A percentile compares a stretch with the other conserved stretches of the same genome.
These are phyloP conservation scores for Trichophyton rubrum DNA, from an alignment of 2,329 filamentous ascomycete genomes.

Conservation along the genomic window DNA sequence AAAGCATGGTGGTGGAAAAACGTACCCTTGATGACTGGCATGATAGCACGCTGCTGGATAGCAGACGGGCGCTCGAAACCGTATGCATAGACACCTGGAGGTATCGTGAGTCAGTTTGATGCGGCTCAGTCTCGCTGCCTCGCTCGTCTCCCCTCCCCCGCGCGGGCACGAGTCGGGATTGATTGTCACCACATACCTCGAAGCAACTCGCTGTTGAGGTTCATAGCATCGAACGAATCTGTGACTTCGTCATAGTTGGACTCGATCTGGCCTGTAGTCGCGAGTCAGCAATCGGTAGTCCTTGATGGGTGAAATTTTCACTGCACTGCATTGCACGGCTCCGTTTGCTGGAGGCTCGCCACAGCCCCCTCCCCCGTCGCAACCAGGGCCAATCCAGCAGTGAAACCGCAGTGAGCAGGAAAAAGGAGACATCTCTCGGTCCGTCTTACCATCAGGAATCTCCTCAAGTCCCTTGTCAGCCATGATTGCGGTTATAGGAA, in stretches of 20 bases:
- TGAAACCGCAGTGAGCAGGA: background rate
- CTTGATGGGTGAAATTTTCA: background rate
- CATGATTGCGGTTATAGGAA: slow-evolving; percentile 71
- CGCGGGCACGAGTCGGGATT: background rate
- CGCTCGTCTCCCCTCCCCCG: background rate
- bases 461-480: slow-evolving; percentile 99
- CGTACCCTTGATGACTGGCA: slow-evolving; percentile 98
- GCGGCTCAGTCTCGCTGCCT: slow-evolving; percentile 11
- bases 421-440: slow-evolving; percentile 17
- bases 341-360: background rate
- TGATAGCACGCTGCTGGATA: slow-evolving; percentile 99
- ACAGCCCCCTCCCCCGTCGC: background rate
- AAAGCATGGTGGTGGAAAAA: slow-evolving; percentile 6
- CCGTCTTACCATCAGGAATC: slow-evolving; percentile 71
- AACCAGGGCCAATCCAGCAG: background rate
- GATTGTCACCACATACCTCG: slow-evolving; percentile 51
- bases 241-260: slow-evolving; percentile 99
- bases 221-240: slow-evolving; percentile 98
- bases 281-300: slow-evolving; percentile 7
- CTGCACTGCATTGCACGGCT: background rate
- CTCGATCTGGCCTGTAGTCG: slow-evolving; percentile 82
- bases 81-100: slow-evolving; percentile 84
- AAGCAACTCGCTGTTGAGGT: slow-evolving; percentile 91
- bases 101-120: slow-evolving; percentile 14
- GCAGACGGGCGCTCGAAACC: slow-evolving; percentile 99